Evolutionary conservation across 1,284 basidiomycete species (phyloP).

Genomic region (Afroboletus lepidellus): DNA sequence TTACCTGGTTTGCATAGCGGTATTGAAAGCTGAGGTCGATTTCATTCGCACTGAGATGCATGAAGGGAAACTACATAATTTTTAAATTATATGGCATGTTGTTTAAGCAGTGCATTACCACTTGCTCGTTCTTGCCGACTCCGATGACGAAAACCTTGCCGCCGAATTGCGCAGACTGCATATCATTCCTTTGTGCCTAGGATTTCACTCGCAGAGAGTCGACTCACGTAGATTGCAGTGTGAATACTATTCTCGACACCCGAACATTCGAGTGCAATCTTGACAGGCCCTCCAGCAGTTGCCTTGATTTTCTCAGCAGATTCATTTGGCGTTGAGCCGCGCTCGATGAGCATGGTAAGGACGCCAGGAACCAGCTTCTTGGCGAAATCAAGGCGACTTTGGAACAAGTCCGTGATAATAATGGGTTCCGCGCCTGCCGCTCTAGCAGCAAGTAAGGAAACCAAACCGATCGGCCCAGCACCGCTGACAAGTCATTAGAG

Average conservation of each 20-base stretch:
- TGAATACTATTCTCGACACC: conserved; percentile 75
- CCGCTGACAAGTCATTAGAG: conserved; percentile 40
- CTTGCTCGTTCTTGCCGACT: conserved; percentile 58
- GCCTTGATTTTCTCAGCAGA: conserved; percentile 50
- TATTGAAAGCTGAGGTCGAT: conserved; percentile 65
- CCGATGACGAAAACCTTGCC: conserved; percentile 67
- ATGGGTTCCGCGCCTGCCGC: conserved; percentile 78
- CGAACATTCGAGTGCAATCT: conserved; percentile 69
- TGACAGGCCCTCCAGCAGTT: conserved; percentile 45
- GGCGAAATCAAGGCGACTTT: conserved; percentile 79
- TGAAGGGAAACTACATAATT: conserved; percentile 56
- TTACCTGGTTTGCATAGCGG: conserved; percentile 60
- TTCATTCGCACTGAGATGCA: conserved; percentile 65
- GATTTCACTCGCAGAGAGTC: neutral
- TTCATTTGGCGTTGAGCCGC: conserved; percentile 43
- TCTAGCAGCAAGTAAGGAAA: conserved; percentile 75
- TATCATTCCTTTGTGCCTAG: conserved; percentile 1
- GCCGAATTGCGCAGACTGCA: conserved; percentile 54
- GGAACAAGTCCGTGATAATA: conserved; percentile 79
- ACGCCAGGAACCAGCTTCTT: conserved; percentile 74
- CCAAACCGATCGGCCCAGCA: conserved; percentile 86
- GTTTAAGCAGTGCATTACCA: conserved; percentile 31
- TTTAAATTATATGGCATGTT: neutral
- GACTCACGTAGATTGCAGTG: conserved; percentile 60
- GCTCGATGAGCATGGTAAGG: conserved; percentile 50